Percentiles rank a stretch among this genome's conserved stretches.
Conservation (phyloP, 1,284 basidiomycete species). For the Apiotrichum laibachii region DNA sequence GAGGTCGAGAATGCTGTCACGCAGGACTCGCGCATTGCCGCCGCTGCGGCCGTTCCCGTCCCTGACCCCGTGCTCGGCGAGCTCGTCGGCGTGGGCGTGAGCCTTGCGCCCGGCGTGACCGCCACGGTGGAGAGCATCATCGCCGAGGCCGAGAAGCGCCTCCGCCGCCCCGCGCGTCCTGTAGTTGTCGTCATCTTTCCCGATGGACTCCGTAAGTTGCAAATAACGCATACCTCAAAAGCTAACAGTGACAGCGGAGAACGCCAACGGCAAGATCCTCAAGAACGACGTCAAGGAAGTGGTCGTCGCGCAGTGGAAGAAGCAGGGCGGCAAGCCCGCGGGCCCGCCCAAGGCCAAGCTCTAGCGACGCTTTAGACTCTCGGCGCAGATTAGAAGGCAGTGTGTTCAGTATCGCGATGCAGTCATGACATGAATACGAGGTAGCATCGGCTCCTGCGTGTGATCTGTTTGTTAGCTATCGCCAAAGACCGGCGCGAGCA, state of each 20-base stretch:
- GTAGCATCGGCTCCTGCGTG: not conserved
- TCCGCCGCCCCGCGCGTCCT: slow-evolving; percentile 19
- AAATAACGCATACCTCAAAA: not conserved
- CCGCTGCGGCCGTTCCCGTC: slow-evolving; percentile 40
- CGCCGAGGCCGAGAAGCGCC: slow-evolving; percentile 15
- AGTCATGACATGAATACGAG: not conserved
- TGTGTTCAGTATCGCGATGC: not conserved
- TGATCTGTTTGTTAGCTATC: not conserved
- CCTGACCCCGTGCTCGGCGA: slow-evolving; percentile 42
- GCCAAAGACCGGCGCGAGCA: slow-evolving; percentile 14
- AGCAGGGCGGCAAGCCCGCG: slow-evolving; percentile 11
- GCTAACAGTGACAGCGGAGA: slow-evolving; percentile 10
- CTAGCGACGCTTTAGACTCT: not conserved
- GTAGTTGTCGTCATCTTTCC: slow-evolving; percentile 15
- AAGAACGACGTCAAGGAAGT: slow-evolving; percentile 23
- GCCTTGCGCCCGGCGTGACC: slow-evolving; percentile 20
- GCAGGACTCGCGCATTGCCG: slow-evolving; percentile 31
- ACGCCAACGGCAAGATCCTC: slow-evolving; percentile 20
- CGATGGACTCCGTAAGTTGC: slow-evolving; percentile 21
- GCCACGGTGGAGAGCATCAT: slow-evolving; percentile 16
- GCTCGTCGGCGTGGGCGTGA: slow-evolving; percentile 38
- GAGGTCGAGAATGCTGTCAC: slow-evolving; percentile 47
- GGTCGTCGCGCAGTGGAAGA: slow-evolving; percentile 17
- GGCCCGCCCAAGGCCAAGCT: slow-evolving; percentile 12
- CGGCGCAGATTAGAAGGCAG: not conserved